A percentile compares a stretch with the other conserved stretches of the same genome.
phyloP scores from a whole-genome alignment of 148 eudicot species.

The Nepenthes mirabilis region DNA sequence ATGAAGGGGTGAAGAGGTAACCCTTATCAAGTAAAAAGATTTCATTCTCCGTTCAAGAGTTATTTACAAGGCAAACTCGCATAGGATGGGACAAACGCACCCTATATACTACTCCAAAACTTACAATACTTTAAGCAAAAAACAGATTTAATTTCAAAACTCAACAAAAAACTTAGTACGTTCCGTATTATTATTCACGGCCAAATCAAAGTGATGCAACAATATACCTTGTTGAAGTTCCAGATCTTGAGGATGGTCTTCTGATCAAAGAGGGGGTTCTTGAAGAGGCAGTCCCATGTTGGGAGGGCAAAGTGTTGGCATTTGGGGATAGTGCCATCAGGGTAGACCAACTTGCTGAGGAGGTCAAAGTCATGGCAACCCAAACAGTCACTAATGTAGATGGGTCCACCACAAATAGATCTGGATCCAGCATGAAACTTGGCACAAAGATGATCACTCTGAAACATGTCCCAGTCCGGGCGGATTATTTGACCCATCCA shows the following conservation, averaged over 20 bases:
- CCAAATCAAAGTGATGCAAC: background rate
- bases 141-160: too few relatives aligned
- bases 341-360: constrained; percentile 34
- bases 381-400: constrained; percentile 48
- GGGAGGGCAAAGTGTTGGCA: constrained; percentile 51
- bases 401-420: constrained; percentile 64
- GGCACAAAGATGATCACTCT: constrained; percentile 46
- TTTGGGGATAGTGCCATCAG: constrained; percentile 59
- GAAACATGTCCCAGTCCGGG: constrained; percentile 81
- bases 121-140: too few relatives aligned
- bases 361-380: constrained; percentile 50
- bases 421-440: constrained; percentile 54
- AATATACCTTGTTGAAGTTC: constrained; percentile 53
- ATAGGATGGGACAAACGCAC: too few relatives aligned
- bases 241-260: constrained; percentile 48
- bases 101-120: too few relatives aligned
- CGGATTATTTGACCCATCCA: constrained; percentile 68
- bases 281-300: constrained; percentile 55
- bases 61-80: too few relatives aligned
- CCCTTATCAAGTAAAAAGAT: too few relatives aligned
- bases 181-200: background rate
- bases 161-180: too few relatives aligned
- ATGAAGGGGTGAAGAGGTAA: too few relatives aligned
- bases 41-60: too few relatives aligned
- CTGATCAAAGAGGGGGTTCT: constrained; percentile 45